Conservation (phyloP, 257 asterid species). For the Euphrasia confusa region DNA sequence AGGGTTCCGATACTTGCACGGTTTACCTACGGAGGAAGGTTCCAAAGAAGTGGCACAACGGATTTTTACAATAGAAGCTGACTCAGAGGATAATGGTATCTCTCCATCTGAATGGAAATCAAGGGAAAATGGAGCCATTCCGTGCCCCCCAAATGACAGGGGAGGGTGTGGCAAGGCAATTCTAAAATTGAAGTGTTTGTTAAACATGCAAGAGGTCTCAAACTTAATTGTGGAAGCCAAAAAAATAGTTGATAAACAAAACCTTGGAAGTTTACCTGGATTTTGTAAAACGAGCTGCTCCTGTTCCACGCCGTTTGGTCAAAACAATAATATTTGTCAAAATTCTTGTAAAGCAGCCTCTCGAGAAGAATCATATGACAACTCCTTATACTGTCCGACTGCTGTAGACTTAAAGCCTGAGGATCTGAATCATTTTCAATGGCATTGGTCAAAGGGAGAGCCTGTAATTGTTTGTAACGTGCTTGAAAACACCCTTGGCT, state of each 20-base stretch:
- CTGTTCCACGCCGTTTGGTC: conserved; percentile 27
- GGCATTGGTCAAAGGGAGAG: conserved; percentile 60
- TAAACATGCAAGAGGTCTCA: conserved; percentile 20
- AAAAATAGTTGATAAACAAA: conserved; percentile 20
- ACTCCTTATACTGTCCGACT: conserved; percentile 46
- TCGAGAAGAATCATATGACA: conserved; percentile 43
- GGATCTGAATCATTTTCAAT: conserved; percentile 51
- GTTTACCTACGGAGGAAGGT: conserved; percentile 4
- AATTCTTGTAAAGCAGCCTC: conserved; percentile 41
- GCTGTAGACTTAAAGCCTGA: conserved; percentile 39
- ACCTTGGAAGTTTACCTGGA: conserved; percentile 21
- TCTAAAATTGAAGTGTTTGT: conserved; percentile 36
- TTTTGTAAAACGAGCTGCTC: conserved; percentile 26
- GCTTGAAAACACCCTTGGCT: conserved; percentile 49
- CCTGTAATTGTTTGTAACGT: conserved; percentile 63
- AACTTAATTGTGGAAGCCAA: conserved; percentile 41
- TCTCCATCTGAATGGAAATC: conserved; percentile 34
- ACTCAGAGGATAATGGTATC: conserved; percentile 2
- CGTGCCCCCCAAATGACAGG: conserved; percentile 40
- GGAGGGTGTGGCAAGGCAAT: conserved; percentile 46
- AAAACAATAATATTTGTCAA: conserved; percentile 5
- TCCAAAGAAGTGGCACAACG: too few species aligned
- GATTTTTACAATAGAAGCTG: background rate
- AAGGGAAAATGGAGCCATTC: conserved; percentile 37
- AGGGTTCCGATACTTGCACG: conserved; percentile 49